Evolutionary conservation across 139 green algal genomes (phyloP), one percentile per base, ranked within the genome.

Genomic region (Nannochloris sp.): DNA sequence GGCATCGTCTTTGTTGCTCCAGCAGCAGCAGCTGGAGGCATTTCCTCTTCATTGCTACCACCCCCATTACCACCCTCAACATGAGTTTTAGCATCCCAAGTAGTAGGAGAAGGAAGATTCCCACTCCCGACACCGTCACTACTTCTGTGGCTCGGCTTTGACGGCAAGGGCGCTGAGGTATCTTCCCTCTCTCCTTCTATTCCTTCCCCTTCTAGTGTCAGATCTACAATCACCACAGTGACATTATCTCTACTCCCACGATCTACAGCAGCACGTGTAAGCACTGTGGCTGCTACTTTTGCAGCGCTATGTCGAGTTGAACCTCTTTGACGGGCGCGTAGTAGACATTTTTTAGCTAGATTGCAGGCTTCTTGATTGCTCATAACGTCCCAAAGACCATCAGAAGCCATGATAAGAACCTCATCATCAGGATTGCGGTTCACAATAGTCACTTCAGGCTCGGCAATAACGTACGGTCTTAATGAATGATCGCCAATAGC

Each of bases 321-420:
- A 4, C 79, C 76, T 0, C 68, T 39, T 32, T 79, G 67, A 15
- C 65, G 54, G 2, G 76, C 71, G 1, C 77, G 63, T 10, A 64
- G 29, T 61, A 91, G 72, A 57, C 67, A 78, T 56, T 80, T 76
- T 65, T 83, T 75, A 14, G 85, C 85, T 63, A 87, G 71, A 31
- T 73, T 76, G 24, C 73, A 77, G 6, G 85, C 83, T 70, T 93
- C 85, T 61, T 91, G 76, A 64, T 88, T 89, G 59, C 39, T 70
- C 55, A 92, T 70, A 38, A 84, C 86, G 36, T 92, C 85, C 85
- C 85, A 92, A 46, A 92, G 54, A 2, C 85, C 85, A 48, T 92
- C 85, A 23, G 60, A 81, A 33, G 80, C 85, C 74, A 92, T 61
- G 34, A 92, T 73, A 64, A 92, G 47, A 37, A 92, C 76, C 55